phyloP scores from a whole-genome alignment of 2,329 filamentous ascomycete genomes.

The Tolypocladium inflatum region DNA sequence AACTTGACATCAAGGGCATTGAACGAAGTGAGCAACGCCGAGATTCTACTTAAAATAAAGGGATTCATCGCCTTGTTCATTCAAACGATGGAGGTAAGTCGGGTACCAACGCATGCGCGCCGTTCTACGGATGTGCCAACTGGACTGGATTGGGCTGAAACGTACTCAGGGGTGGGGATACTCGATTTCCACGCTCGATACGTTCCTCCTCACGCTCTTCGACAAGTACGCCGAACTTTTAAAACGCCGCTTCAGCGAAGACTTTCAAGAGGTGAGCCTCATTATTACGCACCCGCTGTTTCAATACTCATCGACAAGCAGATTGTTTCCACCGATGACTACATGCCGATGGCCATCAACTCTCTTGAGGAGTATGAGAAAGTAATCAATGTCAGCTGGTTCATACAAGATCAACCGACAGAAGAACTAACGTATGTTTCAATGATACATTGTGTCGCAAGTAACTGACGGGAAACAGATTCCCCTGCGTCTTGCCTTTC shows the following conservation, averaged over 20 bases:
- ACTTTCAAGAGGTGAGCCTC: conserved; percentile 72
- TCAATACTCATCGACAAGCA: conserved; percentile 14
- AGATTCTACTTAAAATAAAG: conserved; percentile 89
- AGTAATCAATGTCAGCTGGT: conserved; percentile 94
- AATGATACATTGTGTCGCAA: neutral
- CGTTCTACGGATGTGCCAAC: neutral
- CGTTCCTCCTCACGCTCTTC: conserved; percentile 79
- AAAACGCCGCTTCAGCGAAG: conserved; percentile 84
- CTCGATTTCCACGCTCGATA: conserved; percentile 70
- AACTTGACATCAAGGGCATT: conserved; percentile 72
- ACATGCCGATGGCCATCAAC: conserved; percentile 98
- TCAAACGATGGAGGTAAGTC: conserved; percentile 84
- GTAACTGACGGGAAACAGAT: conserved; percentile 37
- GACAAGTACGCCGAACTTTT: conserved; percentile 89
- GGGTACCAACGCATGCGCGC: conserved; percentile 33
- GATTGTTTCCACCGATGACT: conserved; percentile 86
- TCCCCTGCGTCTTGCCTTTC: conserved; percentile 92
- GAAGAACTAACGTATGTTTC: conserved; percentile 62
- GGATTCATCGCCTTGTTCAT: conserved; percentile 89
- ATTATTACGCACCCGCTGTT: neutral
- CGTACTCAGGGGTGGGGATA: conserved; percentile 85
- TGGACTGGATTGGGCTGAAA: conserved; percentile 46
- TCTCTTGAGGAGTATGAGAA: conserved; percentile 88
- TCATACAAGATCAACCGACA: conserved; percentile 68
- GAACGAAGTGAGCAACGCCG: conserved; percentile 73